A percentile compares a stretch with the other conserved stretches of the same genome.
Evolutionary conservation across 306 rosid genomes (phyloP).

Genomic region (Styphnolobium japonicum): DNA sequence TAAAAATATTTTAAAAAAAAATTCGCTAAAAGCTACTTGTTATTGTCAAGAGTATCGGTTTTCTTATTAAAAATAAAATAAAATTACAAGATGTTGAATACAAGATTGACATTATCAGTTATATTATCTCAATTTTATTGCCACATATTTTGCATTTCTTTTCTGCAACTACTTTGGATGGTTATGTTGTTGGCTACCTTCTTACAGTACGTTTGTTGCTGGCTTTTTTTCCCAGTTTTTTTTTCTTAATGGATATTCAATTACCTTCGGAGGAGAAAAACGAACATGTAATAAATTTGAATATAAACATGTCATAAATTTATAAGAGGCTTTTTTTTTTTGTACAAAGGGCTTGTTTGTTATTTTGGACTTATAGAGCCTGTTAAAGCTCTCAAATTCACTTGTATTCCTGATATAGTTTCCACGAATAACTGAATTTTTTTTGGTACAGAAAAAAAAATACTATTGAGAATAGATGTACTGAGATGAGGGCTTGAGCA

Average conservation of each 20-base stretch:
- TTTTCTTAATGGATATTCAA: background rate
- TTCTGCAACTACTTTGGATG: background rate
- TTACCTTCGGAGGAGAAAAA: background rate
- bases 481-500: background rate
- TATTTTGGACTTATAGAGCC: too few relatives aligned
- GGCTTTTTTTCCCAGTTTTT: background rate
- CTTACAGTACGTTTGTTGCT: too few relatives aligned
- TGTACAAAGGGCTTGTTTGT: too few relatives aligned
- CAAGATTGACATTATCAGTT: background rate
- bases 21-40: too few relatives aligned
- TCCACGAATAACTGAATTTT: background rate
- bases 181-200: too few relatives aligned
- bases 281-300: background rate
- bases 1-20: background rate
- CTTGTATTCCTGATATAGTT: background rate
- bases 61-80: too few relatives aligned
- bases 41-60: too few relatives aligned
- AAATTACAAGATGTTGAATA: background rate
- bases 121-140: background rate
- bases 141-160: background rate
- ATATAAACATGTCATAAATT: background rate
- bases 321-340: too few relatives aligned
- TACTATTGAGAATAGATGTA: too few relatives aligned
- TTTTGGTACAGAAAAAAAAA: too few relatives aligned
- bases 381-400: background rate